phyloP scores from a whole-genome alignment of 129 eudicot genomes.

The Pittosporum tobira region DNA sequence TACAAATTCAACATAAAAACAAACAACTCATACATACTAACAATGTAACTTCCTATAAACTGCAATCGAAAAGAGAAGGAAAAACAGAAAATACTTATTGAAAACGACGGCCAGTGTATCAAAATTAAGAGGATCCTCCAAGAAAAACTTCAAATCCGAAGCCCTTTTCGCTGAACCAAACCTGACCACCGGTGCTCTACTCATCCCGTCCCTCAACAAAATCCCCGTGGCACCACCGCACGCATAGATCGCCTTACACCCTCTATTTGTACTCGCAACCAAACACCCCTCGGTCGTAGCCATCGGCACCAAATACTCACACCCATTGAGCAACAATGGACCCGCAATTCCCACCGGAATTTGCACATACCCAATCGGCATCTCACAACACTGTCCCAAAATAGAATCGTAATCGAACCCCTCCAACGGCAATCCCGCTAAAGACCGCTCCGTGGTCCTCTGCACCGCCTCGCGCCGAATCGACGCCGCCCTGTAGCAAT shows the following conservation, averaged over 20 bases:
- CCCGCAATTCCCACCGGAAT: conserved; percentile 65
- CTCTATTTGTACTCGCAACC: conserved; percentile 64
- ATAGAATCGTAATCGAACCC: conserved; percentile 50
- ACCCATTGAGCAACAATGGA: conserved; percentile 45
- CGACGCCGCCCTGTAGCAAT: conserved; percentile 39
- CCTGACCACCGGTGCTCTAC: conserved; percentile 48
- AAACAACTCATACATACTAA: background rate
- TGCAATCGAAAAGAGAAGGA: background rate
- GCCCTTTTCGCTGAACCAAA: conserved; percentile 49
- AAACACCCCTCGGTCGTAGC: conserved; percentile 65
- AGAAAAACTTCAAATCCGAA: conserved; percentile 44
- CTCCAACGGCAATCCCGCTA: conserved; percentile 40
- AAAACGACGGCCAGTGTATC: conserved; percentile 25
- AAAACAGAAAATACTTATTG: conserved; percentile 16
- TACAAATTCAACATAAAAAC: background rate
- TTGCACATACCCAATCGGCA: conserved; percentile 63
- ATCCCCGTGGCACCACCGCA: conserved; percentile 43
- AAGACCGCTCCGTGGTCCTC: conserved; percentile 36
- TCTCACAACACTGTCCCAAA: conserved; percentile 64
- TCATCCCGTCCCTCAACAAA: conserved; percentile 49
- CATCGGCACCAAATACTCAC: conserved; percentile 53
- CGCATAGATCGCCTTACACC: conserved; percentile 44
- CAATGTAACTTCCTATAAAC: no score
- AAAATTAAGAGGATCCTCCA: conserved; percentile 40
- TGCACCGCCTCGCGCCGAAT: conserved; percentile 48